A percentile compares a stretch with the other conserved stretches of the same genome.
phyloP scores from a whole-genome alignment of 2,329 filamentous ascomycete species.

The Lasiodiplodia sp. region DNA sequence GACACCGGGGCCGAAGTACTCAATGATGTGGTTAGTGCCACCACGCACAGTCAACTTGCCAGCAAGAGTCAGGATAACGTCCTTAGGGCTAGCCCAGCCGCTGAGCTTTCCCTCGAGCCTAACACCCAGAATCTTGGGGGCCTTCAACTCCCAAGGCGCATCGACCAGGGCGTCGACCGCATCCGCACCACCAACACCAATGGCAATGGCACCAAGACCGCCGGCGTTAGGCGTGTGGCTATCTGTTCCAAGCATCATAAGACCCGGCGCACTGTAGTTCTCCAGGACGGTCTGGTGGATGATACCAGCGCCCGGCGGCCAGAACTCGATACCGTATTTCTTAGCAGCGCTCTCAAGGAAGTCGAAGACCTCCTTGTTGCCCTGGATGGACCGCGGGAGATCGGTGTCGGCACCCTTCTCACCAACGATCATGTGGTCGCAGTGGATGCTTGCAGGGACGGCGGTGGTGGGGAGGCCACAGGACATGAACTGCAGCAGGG shows the following conservation, averaged over 20 bases:
- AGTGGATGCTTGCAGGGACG: conserved; percentile 96
- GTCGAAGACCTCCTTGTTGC: conserved; percentile 97
- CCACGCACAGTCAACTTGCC: conserved; percentile 91
- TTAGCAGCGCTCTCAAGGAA: conserved; percentile 85
- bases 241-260: conserved; percentile 99
- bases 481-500: conserved; percentile 96
- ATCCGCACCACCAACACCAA: conserved; percentile 96
- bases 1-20: conserved; percentile 91
- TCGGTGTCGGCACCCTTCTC: conserved; percentile 88
- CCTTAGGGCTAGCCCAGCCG: conserved; percentile 94
- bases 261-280: conserved; percentile 94
- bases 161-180: conserved; percentile 96
- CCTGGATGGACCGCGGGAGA: conserved; percentile 81
- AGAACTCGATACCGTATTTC: conserved; percentile 57
- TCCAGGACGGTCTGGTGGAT: conserved; percentile 96
- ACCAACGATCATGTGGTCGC: conserved; percentile 98
- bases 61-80: conserved; percentile 89
- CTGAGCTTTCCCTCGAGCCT: conserved; percentile 81
- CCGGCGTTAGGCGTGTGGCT: conserved; percentile 98
- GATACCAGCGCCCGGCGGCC: conserved; percentile 50
- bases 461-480: conserved; percentile 89
- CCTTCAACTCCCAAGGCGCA: conserved; percentile 96
- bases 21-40: conserved; percentile 92
- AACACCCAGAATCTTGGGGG: conserved; percentile 88
- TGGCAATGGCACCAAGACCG: conserved; percentile 89